These are phyloP conservation scores for Aureobasidium sp. DNA, from an alignment of 2,329 filamentous ascomycete species.

Conservation along the genomic window DNA sequence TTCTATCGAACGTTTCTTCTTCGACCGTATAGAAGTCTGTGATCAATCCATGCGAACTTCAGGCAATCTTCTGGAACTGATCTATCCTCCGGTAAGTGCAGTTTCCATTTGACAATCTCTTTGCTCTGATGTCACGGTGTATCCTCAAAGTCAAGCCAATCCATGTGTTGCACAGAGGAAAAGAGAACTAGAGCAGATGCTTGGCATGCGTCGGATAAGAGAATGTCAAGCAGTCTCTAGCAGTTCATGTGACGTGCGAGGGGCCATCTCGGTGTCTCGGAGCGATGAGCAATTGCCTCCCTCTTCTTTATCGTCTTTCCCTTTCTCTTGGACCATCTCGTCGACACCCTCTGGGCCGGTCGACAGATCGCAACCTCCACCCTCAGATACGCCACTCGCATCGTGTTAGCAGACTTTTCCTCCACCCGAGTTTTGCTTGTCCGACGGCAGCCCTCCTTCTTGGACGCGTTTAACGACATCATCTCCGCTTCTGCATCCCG, in stretches of 20 bases:
- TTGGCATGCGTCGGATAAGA: neutral
- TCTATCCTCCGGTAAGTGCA: too few relatives aligned
- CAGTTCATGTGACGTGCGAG: neutral
- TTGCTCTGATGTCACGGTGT: neutral
- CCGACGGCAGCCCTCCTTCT: neutral
- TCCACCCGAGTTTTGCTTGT: conserved; percentile 7
- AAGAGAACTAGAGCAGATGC: neutral
- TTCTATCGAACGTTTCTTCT: neutral
- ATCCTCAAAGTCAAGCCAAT: neutral
- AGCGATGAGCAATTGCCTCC: conserved; percentile 12
- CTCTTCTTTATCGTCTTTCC: conserved; percentile 3
- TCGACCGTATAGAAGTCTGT: neutral
- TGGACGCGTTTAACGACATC: conserved; percentile 14
- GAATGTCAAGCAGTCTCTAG: neutral
- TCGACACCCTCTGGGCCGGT: conserved; percentile 17
- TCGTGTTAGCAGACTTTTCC: neutral
- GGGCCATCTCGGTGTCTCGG: conserved; percentile 8
- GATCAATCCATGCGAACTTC: neutral
- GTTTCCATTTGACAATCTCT: too few relatives aligned
- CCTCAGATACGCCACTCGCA: neutral
- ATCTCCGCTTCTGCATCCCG: conserved; percentile 7
- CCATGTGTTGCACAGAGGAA: neutral
- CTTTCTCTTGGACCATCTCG: conserved; percentile 13
- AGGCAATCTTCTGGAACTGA: neutral
- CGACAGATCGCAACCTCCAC: conserved; percentile 3